A percentile compares a stretch with the other conserved stretches of the same genome.
Conservation (phyloP, 1,284 basidiomycete genomes). For the Trichosporon coremiiforme region DNA sequence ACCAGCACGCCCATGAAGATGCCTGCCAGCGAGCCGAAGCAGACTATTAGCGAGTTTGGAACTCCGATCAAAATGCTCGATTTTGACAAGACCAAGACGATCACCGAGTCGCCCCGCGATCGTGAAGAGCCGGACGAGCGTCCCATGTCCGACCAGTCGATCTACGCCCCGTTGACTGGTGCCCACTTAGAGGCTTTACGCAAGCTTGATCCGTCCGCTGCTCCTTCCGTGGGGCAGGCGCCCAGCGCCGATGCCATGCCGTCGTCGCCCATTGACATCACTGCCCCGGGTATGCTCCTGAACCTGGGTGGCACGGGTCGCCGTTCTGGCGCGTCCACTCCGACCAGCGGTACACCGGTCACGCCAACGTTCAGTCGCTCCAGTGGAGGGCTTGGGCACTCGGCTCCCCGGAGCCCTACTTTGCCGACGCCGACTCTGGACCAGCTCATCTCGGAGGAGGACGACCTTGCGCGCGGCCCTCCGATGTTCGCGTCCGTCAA, state of each 20-base stretch:
- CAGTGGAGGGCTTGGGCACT: neutral
- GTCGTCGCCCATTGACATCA: neutral
- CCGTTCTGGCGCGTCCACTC: neutral
- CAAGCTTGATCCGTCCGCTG: conserved; percentile 7
- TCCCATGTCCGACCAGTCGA: neutral
- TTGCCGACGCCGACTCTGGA: conserved; percentile 4
- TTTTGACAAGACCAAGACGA: neutral
- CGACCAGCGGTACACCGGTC: neutral
- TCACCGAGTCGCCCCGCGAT: neutral
- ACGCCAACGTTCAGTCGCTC: conserved; percentile 14
- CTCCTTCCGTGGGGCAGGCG: neutral
- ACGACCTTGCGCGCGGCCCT: neutral
- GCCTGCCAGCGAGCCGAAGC: neutral
- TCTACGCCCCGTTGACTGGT: neutral
- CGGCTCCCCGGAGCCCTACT: neutral
- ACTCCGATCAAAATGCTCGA: neutral
- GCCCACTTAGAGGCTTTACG: conserved; percentile 10
- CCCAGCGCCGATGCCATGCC: neutral
- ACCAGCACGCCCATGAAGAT: neutral
- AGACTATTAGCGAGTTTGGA: neutral
- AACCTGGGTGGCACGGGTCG: conserved; percentile 1
- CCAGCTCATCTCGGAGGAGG: conserved; percentile 10
- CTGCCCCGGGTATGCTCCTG: neutral
- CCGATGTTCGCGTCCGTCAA: neutral
- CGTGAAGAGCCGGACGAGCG: neutral